Evolutionary conservation across 768 basidiomycete genomes (phyloP).

Genomic region (Leucocoprinus leucothites): DNA sequence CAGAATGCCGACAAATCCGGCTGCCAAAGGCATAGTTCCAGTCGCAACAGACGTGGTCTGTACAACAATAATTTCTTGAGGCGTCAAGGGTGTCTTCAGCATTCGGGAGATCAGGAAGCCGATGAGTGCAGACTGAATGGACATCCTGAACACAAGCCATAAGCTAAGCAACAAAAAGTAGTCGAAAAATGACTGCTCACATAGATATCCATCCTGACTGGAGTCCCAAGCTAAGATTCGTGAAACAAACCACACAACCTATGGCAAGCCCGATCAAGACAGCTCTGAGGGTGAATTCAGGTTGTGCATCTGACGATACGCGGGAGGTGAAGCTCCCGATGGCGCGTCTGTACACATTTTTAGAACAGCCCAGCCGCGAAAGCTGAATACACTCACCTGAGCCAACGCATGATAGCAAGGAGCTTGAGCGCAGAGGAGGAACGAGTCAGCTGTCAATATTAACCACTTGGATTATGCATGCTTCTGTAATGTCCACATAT

Average conservation of each 20-base stretch:
- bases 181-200: conserved; percentile 33
- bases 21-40: conserved; percentile 84
- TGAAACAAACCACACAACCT: conserved; percentile 87
- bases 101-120: conserved; percentile 83
- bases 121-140: conserved; percentile 89
- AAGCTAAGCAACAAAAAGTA: not conserved
- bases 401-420: conserved; percentile 17
- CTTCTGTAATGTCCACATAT: not conserved
- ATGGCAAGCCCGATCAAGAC: conserved; percentile 78
- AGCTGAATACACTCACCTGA: conserved; percentile 17
- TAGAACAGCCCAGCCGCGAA: not conserved
- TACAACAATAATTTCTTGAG: conserved; percentile 90
- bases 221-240: conserved; percentile 85
- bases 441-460: not conserved
- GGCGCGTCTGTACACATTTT: not conserved
- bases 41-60: conserved; percentile 97
- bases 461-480: not conserved
- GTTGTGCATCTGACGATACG: conserved; percentile 23
- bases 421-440: not conserved
- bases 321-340: not conserved
- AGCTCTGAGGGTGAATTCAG: conserved; percentile 50
- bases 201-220: conserved; percentile 92
- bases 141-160: conserved; percentile 63
- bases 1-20: conserved; percentile 87
- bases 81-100: conserved; percentile 70